Percentiles rank a stretch among this genome's conserved stretches.
Conservation (phyloP, 805 yeast species). For the Candida patagonica region DNA sequence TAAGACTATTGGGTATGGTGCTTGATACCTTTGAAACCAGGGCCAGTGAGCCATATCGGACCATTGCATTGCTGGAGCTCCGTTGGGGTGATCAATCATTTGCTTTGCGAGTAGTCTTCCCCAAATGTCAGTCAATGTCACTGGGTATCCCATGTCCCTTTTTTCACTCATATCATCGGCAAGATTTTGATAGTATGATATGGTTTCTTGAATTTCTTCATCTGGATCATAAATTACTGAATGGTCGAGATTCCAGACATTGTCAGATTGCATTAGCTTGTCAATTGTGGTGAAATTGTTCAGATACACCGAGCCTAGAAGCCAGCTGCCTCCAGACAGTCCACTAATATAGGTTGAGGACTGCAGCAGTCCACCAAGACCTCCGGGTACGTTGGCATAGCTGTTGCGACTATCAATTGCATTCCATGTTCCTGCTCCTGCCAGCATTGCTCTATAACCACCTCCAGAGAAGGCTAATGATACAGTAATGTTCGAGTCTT, state of each 20-base stretch:
- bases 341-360: conserved; percentile 62
- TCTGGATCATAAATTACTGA: conserved; percentile 55
- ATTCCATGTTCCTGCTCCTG: conserved; percentile 74
- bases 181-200: conserved; percentile 24
- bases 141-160: conserved; percentile 53
- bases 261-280: conserved; percentile 36
- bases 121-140: conserved; percentile 73
- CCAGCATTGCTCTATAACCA: conserved; percentile 80
- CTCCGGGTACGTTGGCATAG: conserved; percentile 23
- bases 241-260: conserved; percentile 58
- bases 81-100: conserved; percentile 45
- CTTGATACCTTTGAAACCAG: conserved; percentile 46
- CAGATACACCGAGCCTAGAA: conserved; percentile 53
- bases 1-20: conserved; percentile 55
- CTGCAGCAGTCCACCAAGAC: conserved; percentile 51
- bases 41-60: conserved; percentile 45
- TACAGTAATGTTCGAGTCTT: conserved; percentile 17
- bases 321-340: conserved; percentile 79
- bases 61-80: conserved; percentile 48
- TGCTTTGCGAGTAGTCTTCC: conserved; percentile 60
- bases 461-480: conserved; percentile 70
- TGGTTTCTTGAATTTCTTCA: conserved; percentile 27
- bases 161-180: conserved; percentile 24
- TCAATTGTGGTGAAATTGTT: conserved; percentile 67
- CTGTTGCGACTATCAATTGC: conserved; percentile 65